Evolutionary conservation across 2,329 filamentous ascomycete species (phyloP).

Genomic region (Fusarium pininemorale): DNA sequence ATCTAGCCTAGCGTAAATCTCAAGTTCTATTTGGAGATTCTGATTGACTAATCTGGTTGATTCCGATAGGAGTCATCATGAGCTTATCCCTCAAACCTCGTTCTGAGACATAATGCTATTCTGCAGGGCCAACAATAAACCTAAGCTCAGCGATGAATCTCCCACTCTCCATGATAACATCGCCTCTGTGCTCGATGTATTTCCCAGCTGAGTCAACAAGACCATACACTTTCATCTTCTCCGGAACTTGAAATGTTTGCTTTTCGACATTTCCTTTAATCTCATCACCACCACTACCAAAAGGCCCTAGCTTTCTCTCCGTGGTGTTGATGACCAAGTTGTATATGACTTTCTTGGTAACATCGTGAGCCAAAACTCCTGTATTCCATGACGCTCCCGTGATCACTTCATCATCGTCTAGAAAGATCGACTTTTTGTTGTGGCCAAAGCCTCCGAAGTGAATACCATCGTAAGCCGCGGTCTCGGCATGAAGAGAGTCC

Average conservation of each 20-base stretch:
- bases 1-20: neutral
- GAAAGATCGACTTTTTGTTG: neutral
- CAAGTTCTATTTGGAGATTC: rapidly evolving
- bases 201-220: neutral
- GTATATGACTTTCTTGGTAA: neutral
- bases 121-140: neutral
- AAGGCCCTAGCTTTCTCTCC: neutral
- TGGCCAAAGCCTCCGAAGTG: neutral
- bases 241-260: neutral
- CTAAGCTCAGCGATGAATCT: neutral
- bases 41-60: neutral
- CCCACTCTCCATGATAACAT: neutral
- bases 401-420: neutral
- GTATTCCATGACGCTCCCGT: neutral
- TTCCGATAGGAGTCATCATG: neutral
- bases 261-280: neutral
- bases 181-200: neutral
- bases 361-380: neutral
- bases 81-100: rapidly evolving
- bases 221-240: neutral
- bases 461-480: neutral
- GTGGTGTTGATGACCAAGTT: neutral
- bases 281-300: neutral
- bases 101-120: neutral
- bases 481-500: neutral